These are phyloP conservation scores for Neofusicoccum ribis DNA, from an alignment of 2,329 filamentous ascomycete genomes.

Conservation along the genomic window DNA sequence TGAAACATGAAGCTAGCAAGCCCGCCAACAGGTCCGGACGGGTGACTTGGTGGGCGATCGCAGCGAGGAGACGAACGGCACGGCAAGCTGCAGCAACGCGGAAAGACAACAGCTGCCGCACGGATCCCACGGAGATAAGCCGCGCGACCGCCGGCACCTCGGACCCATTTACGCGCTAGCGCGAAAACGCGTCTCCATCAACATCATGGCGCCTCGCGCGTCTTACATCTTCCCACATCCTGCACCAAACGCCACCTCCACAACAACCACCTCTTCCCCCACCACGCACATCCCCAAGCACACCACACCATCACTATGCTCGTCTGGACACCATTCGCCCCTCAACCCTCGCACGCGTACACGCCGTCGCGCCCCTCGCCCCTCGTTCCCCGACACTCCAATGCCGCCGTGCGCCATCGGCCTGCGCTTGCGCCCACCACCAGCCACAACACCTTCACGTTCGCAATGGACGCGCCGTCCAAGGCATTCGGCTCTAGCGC, in stretches of 20 bases:
- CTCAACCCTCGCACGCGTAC: conserved; percentile 13
- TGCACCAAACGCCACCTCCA: neutral
- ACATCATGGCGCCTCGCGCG: conserved; percentile 2
- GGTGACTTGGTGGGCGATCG: neutral
- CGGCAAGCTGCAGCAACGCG: neutral
- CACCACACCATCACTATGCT: conserved; percentile 1
- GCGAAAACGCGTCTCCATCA: conserved; percentile 15
- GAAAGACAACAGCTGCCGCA: neutral
- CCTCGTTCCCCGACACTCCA: conserved; percentile 15
- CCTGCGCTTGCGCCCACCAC: neutral
- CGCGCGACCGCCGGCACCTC: neutral
- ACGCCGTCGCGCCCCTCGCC: conserved; percentile 19
- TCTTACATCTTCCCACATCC: neutral
- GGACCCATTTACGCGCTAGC: neutral
- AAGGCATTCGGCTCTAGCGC: conserved; percentile 26
- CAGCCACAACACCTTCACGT: neutral
- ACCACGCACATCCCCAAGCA: neutral
- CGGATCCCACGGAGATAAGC: neutral
- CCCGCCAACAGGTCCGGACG: neutral
- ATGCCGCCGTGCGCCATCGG: neutral
- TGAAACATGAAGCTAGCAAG: neutral
- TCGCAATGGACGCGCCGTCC: neutral
- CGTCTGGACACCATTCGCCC: neutral
- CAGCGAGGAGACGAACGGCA: neutral
- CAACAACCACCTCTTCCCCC: neutral